phyloP scores from a whole-genome alignment of 2,329 filamentous ascomycete species.

The Cladorrhinum sp. region DNA sequence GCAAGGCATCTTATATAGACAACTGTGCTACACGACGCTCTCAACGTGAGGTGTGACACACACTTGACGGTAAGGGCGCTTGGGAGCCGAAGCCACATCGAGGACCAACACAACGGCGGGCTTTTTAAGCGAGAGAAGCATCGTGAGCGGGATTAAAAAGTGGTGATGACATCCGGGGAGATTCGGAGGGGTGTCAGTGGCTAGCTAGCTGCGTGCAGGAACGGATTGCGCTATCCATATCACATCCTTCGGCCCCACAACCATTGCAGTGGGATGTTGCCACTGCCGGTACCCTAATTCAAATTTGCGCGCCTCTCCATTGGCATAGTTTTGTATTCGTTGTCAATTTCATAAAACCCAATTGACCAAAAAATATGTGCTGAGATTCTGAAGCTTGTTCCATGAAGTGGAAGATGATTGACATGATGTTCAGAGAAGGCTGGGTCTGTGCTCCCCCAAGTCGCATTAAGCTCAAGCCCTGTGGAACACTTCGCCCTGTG shows the following conservation, averaged over 20 bases:
- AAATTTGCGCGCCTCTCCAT: not conserved
- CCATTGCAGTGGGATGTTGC: not conserved
- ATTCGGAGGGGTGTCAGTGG: not conserved
- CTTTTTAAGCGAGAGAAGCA: not conserved
- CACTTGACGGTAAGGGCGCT: not conserved
- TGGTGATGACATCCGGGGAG: not conserved
- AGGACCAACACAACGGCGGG: not conserved
- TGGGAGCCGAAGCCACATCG: not conserved
- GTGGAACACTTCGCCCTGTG: not conserved
- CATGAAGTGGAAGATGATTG: not conserved
- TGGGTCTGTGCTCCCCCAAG: constrained; percentile 7
- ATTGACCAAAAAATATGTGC: not conserved
- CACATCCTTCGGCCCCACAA: not conserved
- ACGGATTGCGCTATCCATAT: not conserved
- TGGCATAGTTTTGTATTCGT: not conserved
- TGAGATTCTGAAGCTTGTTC: not conserved
- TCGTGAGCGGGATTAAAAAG: not conserved
- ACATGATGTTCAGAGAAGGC: not conserved
- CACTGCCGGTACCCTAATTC: not conserved
- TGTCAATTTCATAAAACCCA: too few relatives aligned
- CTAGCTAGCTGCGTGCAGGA: not conserved
- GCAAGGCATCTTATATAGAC: not conserved
- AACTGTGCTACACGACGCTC: not conserved
- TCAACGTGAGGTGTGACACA: not conserved
- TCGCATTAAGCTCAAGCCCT: not conserved